Evolutionary conservation across 441 rosid genomes (phyloP).

Genomic region (Gossypium laxum): DNA sequence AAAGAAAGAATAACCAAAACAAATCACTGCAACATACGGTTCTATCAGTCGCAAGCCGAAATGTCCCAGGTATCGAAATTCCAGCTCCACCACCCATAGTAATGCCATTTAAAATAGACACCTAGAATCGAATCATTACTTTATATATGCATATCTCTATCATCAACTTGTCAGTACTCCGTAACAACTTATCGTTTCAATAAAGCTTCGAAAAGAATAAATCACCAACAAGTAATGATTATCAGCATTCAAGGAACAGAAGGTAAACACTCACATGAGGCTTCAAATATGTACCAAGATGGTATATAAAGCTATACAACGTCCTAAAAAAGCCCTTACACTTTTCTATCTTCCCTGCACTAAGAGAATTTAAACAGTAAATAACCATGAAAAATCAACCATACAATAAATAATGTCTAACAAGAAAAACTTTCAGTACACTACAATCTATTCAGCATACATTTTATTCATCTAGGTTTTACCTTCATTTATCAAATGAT

Average conservation of each 20-base stretch:
- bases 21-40: constrained; percentile 40
- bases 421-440: not conserved
- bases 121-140: constrained; percentile 31
- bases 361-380: constrained; percentile 6
- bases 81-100: constrained; percentile 96
- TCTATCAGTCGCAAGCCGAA: constrained; percentile 70
- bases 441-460: not conserved
- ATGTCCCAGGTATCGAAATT: constrained; percentile 85
- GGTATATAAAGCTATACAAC: constrained; percentile 39
- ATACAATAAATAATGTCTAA: not conserved
- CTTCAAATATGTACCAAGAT: constrained; percentile 42
- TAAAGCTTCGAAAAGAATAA: not conserved
- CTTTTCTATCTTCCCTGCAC: constrained; percentile 63
- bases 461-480: not conserved
- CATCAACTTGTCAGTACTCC: not conserved
- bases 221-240: not conserved
- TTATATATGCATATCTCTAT: not conserved
- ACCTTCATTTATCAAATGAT: constrained; percentile 41
- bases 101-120: constrained; percentile 71
- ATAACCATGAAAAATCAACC: constrained; percentile 4
- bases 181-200: not conserved
- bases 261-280: constrained; percentile 48
- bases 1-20: not conserved
- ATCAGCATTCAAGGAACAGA: not conserved
- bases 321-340: constrained; percentile 55